Conservation (phyloP, 176 grass and related monocot species). For the Bromus sterilis region DNA sequence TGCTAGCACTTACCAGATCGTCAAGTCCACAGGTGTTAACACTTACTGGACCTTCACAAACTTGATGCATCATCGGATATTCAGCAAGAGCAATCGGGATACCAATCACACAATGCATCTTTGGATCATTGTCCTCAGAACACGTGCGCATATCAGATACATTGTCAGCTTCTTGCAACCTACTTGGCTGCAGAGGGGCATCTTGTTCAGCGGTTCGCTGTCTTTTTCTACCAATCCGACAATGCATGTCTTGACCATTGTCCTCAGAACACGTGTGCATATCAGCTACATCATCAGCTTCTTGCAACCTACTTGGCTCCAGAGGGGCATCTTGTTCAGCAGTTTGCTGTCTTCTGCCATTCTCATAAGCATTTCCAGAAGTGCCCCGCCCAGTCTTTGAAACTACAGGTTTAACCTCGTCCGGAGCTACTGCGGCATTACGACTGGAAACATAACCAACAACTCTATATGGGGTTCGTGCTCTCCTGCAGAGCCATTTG, state of each 20-base stretch:
- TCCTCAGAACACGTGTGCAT: not conserved
- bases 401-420: constrained; percentile 18
- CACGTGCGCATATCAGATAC: not conserved
- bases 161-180: constrained; percentile 9
- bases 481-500: constrained; percentile 83
- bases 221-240: constrained; percentile 11
- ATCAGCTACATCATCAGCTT: not conserved
- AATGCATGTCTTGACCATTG: constrained; percentile 3
- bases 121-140: constrained; percentile 13
- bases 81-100: constrained; percentile 52
- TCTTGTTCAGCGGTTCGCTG: constrained; percentile 2
- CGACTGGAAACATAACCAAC: constrained; percentile 39
- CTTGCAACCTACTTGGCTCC: constrained; percentile 7
- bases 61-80: constrained; percentile 57
- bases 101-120: constrained; percentile 17
- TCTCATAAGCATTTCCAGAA: constrained; percentile 28
- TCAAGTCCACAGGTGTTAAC: constrained; percentile 21
- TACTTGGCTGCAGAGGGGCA: not conserved
- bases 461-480: constrained; percentile 68
- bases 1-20: constrained; percentile 21
- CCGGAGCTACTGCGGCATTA: constrained; percentile 17
- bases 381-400: constrained; percentile 6
- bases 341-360: not conserved
- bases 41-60: constrained; percentile 25
- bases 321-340: not conserved